Base-by-base conservation (phyloP, 78 protist genomes). In the Polysphondylium violaceum region DNA sequence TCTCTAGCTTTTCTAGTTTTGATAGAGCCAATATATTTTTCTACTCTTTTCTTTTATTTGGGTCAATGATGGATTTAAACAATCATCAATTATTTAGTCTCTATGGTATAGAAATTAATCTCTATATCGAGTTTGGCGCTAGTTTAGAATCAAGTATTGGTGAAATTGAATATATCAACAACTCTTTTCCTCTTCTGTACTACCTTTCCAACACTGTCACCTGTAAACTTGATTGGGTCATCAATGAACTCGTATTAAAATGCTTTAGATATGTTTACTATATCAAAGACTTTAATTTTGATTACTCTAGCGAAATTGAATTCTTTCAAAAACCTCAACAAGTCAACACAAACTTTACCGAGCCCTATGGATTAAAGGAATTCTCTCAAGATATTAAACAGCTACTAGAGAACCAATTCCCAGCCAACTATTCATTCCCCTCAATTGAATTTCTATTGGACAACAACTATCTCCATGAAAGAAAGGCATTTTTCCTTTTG, bases 261-360 rank as follows among this genome's bases (percentile, higher is more conserved):
- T 65, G 73, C 40, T 65, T 65, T 29, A n/a, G 73, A n/a, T 65
- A 65, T 65, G 27, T 65, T n/a, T 65, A 65, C 40, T 65, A 65
- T n/a, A 33, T 65, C n/a, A 65, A 65, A 38, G 73, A 65, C 6
- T 65, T 36, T 38, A 65, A 65, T 38, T 65, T 5, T n/a, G 73
- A 65, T 8, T 65, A 21, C 40, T 44, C 33, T 23, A 25, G 47
- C 40, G 19, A 44, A 65, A 65, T 65, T 38, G 73, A 65, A 38
- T 65, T 65, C n/a, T 65, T 38, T 65, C 73, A 65, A 38, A 65
- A 65, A 38, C 73, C 73, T 11, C 73, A 65, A 38, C 73, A 17
- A 2, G 73, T 65, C 9, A 65, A 65, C 7, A 65, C 73, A 0
- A 65, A 51, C 40, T 14, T 6, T 7, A 65, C 40, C 55, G 73